Evolutionary conservation across 371 early-diverging fungal species (phyloP).

Genomic region (Haplosporangium sp.): DNA sequence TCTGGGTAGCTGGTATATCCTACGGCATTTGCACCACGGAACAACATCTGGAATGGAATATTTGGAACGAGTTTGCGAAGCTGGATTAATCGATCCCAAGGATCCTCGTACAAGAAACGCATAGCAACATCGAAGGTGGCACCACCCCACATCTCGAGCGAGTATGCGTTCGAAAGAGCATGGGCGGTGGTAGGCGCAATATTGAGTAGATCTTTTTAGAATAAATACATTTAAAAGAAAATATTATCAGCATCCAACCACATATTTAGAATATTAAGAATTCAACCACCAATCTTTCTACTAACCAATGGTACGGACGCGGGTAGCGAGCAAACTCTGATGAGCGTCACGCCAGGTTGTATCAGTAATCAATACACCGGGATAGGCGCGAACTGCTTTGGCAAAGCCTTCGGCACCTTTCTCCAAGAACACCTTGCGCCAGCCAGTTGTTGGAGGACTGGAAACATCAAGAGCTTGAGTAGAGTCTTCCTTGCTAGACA

Average conservation of each 20-base stretch:
- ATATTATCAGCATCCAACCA: background rate
- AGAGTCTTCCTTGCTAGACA: constrained; percentile 60
- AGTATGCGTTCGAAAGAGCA: constrained; percentile 87
- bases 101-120: constrained; percentile 95
- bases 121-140: constrained; percentile 97
- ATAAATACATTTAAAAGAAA: background rate
- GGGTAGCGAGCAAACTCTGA: constrained; percentile 93
- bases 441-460: constrained; percentile 78
- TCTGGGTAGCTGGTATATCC: constrained; percentile 98
- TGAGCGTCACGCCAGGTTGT: constrained; percentile 97
- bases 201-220: constrained; percentile 65
- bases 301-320: constrained; percentile 90
- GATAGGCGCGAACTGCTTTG: constrained; percentile 88
- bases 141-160: constrained; percentile 94
- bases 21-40: constrained; percentile 97
- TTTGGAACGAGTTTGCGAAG: constrained; percentile 93
- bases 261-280: background rate
- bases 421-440: constrained; percentile 88
- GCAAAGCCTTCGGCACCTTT: constrained; percentile 92
- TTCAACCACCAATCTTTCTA: background rate
- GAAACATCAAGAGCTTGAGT: constrained; percentile 62
- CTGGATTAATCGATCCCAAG: constrained; percentile 90
- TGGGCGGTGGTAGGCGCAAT: constrained; percentile 92
- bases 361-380: constrained; percentile 91
- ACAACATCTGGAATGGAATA: constrained; percentile 97